Base-by-base conservation (phyloP, 257 asterid genomes). In the Fraxinus quadrangulata region DNA sequence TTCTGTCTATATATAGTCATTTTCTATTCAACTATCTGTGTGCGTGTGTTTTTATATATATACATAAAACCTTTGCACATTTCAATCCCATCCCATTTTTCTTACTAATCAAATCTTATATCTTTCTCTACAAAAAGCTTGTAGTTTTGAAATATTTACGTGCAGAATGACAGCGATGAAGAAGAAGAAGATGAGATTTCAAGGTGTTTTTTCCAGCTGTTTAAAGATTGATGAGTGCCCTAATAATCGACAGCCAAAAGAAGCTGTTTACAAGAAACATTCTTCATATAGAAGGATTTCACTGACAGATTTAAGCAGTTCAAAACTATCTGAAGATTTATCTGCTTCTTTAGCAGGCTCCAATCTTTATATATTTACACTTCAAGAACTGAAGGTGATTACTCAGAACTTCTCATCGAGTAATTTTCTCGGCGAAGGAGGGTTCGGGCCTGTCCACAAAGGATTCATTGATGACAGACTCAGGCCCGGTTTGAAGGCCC, bases 361-460 rank as follows among this genome's bases (percentile, higher is more conserved):
- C 0, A 91, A 95, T 75, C 83, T 93, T 39, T 90, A 91, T 70
- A 74, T 74, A 0, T 95, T 95, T 61, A 92, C 92, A 0, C 94
- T 91, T 12, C 96, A 92, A 67, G 99, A 95, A 78, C 84, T 95
- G 21, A 91, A 92, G 81, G 90, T 92, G 49, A 91, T 93, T 3
- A 92, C 99, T 0, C 98, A 92, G 75, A 85, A 67, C 75, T 95
- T 90, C 81, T 92, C 99, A 3, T 75, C 90, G 0, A 89, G 89
- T 78, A 95, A 92, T 36, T 92, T 95, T 37, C 90, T 95, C 0
- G 99, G 99, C 0, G 96, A 91, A 34, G 99, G 99, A 28, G 99
- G 99, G 54, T 95, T 95, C 81, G 99, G 99, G 4, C 98, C 99
- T 10, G 99, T 95, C 6, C 97, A 95, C 65, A 95, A 95, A 83